A percentile compares a stretch with the other conserved stretches of the same genome.
Conservation (phyloP, 129 eudicot species). For the Escallonia rubra region DNA sequence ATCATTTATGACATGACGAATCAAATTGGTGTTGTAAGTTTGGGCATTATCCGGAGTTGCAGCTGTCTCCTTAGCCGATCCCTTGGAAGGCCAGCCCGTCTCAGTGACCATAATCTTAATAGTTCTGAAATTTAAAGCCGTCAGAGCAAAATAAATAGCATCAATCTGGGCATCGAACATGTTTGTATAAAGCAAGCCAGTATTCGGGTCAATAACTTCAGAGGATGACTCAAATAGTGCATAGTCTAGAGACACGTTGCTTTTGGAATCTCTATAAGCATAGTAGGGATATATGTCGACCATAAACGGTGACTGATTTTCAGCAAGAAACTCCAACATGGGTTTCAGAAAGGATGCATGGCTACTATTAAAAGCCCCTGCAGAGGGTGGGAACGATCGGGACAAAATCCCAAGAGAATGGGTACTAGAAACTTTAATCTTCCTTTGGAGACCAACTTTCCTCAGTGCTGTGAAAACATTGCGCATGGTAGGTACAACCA, state of each 20-base stretch:
- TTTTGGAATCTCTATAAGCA: slow-evolving; percentile 70
- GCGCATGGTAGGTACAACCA: slow-evolving; percentile 88
- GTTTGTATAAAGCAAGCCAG: slow-evolving; percentile 87
- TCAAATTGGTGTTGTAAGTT: slow-evolving; percentile 75
- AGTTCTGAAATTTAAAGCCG: slow-evolving; percentile 64
- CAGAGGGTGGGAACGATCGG: slow-evolving; percentile 95
- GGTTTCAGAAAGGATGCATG: slow-evolving; percentile 68
- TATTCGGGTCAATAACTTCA: slow-evolving; percentile 86
- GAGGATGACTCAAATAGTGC: slow-evolving; percentile 86
- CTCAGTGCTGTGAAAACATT: slow-evolving; percentile 58
- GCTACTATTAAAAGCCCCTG: slow-evolving; percentile 77
- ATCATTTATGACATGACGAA: slow-evolving; percentile 74
- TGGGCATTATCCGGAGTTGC: slow-evolving; percentile 93
- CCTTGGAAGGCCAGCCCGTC: slow-evolving; percentile 99
- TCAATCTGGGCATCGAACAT: slow-evolving; percentile 93
- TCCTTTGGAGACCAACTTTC: slow-evolving; percentile 67
- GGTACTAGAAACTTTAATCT: slow-evolving; percentile 78
- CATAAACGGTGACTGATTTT: slow-evolving; percentile 76
- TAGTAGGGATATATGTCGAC: slow-evolving; percentile 77
- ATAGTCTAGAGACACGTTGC: slow-evolving; percentile 81
- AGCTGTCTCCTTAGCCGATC: slow-evolving; percentile 70
- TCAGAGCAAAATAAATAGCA: slow-evolving; percentile 70
- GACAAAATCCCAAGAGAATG: slow-evolving; percentile 83
- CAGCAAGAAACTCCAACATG: slow-evolving; percentile 80
- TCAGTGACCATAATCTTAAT: slow-evolving; percentile 75